Evolutionary conservation across 257 asterid species (phyloP).

Genomic region (Misopates orontium): DNA sequence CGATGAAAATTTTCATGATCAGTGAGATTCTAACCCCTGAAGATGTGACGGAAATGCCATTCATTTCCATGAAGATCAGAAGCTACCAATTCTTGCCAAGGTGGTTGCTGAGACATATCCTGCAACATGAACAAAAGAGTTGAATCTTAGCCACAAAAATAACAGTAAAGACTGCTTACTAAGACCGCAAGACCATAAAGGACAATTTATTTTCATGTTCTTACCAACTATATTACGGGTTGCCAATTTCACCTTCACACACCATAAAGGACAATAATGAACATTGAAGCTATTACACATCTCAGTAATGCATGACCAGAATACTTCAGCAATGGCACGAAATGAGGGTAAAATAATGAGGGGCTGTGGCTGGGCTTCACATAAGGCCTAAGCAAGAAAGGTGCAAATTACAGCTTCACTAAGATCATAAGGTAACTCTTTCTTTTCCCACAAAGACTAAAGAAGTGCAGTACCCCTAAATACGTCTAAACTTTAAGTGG

Average conservation of each 20-base stretch:
- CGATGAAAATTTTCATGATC: background rate
- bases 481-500: background rate
- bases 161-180: background rate
- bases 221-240: too few species aligned
- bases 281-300: too few species aligned
- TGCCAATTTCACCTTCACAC: too few species aligned
- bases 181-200: slow-evolving; percentile 44
- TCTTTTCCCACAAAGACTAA: background rate
- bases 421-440: background rate
- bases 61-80: slow-evolving; percentile 89
- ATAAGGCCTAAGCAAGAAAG: background rate
- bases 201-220: too few species aligned
- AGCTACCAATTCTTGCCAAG: slow-evolving; percentile 95
- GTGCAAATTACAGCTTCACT: background rate
- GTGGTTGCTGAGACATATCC: slow-evolving; percentile 99
- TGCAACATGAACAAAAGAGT: slow-evolving; percentile 32
- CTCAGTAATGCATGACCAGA: too few species aligned
- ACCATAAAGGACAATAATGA: too few species aligned
- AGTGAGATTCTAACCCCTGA: slow-evolving; percentile 63
- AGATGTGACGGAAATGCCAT: slow-evolving; percentile 99
- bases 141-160: slow-evolving; percentile 16
- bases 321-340: too few species aligned
- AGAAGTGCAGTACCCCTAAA: background rate
- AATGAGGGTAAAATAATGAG: too few species aligned
- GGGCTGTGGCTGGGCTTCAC: too few species aligned